Evolutionary conservation across 2,329 filamentous ascomycete genomes (phyloP).

Genomic region (Hypoxylon sp.): DNA sequence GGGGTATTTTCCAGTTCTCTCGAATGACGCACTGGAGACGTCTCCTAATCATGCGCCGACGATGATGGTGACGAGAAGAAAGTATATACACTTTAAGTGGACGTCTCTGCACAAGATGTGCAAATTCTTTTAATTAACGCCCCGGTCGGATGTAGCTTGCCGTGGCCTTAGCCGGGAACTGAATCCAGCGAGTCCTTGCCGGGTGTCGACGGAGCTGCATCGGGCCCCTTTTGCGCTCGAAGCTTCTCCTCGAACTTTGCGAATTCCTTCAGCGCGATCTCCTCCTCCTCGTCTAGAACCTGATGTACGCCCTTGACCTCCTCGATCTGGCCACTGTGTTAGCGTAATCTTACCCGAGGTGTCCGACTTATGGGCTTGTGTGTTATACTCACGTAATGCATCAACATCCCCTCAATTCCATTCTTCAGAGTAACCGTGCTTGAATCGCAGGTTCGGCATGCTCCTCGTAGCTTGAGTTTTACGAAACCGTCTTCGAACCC

Average conservation of each 20-base stretch:
- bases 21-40: conserved; percentile 26
- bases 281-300: conserved; percentile 90
- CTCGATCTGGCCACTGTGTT: conserved; percentile 74
- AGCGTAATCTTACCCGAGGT: conserved; percentile 31
- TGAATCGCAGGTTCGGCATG: conserved; percentile 94
- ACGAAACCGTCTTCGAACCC: conserved; percentile 89
- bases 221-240: conserved; percentile 60
- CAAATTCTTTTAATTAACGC: too few species aligned
- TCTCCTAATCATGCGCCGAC: conserved; percentile 25
- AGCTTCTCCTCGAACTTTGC: conserved; percentile 91
- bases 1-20: conserved; percentile 15
- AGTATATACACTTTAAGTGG: too few species aligned
- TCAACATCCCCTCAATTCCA: conserved; percentile 97
- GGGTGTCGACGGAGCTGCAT: conserved; percentile 48
- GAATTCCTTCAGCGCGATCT: conserved; percentile 86
- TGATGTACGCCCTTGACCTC: conserved; percentile 94
- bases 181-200: conserved; percentile 52
- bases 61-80: too few species aligned
- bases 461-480: conserved; percentile 85
- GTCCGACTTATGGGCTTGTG: background rate
- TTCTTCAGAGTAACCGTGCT: conserved; percentile 97
- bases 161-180: conserved; percentile 44
- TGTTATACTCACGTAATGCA: conserved; percentile 79
- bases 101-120: too few species aligned
- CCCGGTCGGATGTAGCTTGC: conserved; percentile 28